Conservation (phyloP, 2,329 filamentous ascomycete genomes). For the Colletotrichum sansevieriae region DNA sequence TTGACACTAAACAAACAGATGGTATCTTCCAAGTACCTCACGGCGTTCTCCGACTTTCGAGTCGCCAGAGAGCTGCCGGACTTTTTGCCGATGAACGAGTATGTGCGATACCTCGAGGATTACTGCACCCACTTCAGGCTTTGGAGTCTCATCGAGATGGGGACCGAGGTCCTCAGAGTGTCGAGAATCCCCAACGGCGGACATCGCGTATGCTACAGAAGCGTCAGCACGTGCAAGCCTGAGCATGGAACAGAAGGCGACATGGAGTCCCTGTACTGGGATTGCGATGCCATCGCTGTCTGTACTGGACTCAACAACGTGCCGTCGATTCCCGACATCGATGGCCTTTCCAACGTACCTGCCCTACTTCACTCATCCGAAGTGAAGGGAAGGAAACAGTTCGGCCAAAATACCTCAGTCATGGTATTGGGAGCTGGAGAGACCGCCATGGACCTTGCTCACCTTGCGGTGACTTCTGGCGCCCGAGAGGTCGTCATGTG, state of each 20-base stretch:
- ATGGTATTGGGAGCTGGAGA: slow-evolving; percentile 60
- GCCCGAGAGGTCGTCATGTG: slow-evolving; percentile 58
- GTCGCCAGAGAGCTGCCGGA: slow-evolving; percentile 57
- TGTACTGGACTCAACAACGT: slow-evolving; percentile 60
- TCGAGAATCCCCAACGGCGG: slow-evolving; percentile 35
- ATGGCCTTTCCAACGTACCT: slow-evolving; percentile 54
- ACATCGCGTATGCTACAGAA: slow-evolving; percentile 13
- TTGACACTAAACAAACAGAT: slow-evolving; percentile 47
- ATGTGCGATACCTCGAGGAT: slow-evolving; percentile 57
- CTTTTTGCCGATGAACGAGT: slow-evolving; percentile 56
- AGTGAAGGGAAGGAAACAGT: slow-evolving; percentile 57
- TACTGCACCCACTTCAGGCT: slow-evolving; percentile 57
- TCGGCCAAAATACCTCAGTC: slow-evolving; percentile 55
- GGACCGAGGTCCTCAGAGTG: slow-evolving; percentile 49
- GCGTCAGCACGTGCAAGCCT: slow-evolving; percentile 23
- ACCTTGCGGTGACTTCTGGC: slow-evolving; percentile 58
- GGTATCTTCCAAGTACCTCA: slow-evolving; percentile 64
- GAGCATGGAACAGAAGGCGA: neutral
- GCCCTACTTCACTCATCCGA: slow-evolving; percentile 58
- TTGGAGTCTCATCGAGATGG: slow-evolving; percentile 52
- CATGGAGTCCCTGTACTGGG: slow-evolving; percentile 43
- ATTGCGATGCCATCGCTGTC: slow-evolving; percentile 60
- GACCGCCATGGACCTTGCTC: slow-evolving; percentile 60
- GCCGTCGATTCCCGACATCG: slow-evolving; percentile 54
- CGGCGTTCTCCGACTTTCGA: slow-evolving; percentile 63